Percentiles rank a stretch among this genome's conserved stretches.
phyloP scores from a whole-genome alignment of 805 yeast genomes.

The Lachancea sp. region DNA sequence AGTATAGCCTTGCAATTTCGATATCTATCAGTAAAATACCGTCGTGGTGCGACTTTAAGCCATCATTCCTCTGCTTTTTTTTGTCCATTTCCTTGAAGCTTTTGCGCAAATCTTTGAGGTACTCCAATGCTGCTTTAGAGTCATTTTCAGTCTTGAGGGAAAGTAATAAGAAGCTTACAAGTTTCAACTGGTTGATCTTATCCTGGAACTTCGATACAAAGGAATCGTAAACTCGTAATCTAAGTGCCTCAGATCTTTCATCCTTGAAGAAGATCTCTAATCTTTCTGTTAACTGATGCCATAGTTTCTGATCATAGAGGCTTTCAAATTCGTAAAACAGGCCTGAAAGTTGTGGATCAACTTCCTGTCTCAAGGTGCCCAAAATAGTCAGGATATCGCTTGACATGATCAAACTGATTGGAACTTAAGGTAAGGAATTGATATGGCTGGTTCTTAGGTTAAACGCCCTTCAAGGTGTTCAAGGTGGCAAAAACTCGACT shows the following conservation, averaged over 20 bases:
- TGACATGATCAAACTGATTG: too few relatives aligned
- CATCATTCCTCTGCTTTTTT: constrained; percentile 31
- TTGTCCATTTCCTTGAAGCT: constrained; percentile 40
- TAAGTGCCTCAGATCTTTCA: constrained; percentile 46
- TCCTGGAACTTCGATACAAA: constrained; percentile 62
- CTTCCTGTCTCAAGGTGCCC: constrained; percentile 53
- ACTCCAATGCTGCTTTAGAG: constrained; percentile 44
- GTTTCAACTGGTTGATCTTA: constrained; percentile 71
- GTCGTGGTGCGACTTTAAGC: constrained; percentile 39
- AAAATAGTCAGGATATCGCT: constrained; percentile 28
- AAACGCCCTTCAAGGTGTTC: not conserved
- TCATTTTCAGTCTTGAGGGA: constrained; percentile 42
- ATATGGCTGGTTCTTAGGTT: not conserved
- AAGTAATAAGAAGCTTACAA: constrained; percentile 63
- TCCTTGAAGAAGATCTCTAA: constrained; percentile 55
- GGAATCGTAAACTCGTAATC: constrained; percentile 60
- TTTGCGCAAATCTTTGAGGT: constrained; percentile 39
- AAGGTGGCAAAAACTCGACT: not conserved
- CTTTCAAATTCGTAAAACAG: constrained; percentile 58
- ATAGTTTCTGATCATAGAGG: constrained; percentile 77
- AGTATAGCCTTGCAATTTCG: constrained; percentile 68
- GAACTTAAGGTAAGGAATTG: too few relatives aligned
- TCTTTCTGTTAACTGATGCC: constrained; percentile 85
- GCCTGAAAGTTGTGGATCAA: constrained; percentile 57
- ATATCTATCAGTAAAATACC: constrained; percentile 55